A percentile compares a stretch with the other conserved stretches of the same genome.
Evolutionary conservation across 169 alveolate genomes (phyloP).

Genomic region (Plasmodium yoelii): DNA sequence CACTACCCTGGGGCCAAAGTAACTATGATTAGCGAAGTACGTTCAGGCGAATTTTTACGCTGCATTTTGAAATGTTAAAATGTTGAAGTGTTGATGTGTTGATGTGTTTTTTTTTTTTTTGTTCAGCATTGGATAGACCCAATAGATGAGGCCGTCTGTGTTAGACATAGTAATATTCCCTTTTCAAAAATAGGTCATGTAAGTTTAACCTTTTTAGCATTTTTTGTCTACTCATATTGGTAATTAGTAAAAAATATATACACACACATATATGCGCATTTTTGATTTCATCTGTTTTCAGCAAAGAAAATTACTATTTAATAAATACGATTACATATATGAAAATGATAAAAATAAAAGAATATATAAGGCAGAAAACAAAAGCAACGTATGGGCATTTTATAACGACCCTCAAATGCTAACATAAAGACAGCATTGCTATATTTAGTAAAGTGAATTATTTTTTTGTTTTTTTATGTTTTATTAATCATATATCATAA

Average conservation of each 20-base stretch:
- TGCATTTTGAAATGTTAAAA: neutral
- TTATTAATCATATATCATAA: neutral
- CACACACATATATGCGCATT: neutral
- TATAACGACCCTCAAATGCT: slow-evolving; percentile 73
- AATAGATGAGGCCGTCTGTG: slow-evolving; percentile 52
- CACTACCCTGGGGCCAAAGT: slow-evolving; percentile 73
- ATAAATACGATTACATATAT: slow-evolving; percentile 65
- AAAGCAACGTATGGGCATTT: slow-evolving; percentile 69
- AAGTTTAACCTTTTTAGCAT: neutral
- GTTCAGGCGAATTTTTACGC: neutral
- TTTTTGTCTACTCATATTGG: neutral
- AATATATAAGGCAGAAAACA: slow-evolving; percentile 58
- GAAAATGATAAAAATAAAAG: slow-evolving; percentile 61
- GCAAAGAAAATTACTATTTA: slow-evolving; percentile 55
- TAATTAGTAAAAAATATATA: neutral
- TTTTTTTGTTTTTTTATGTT: neutral
- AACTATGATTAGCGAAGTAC: slow-evolving; percentile 71
- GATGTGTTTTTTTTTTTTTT: slow-evolving; percentile 1
- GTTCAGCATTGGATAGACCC: slow-evolving; percentile 73
- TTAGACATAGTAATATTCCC: slow-evolving; percentile 69
- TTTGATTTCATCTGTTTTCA: neutral
- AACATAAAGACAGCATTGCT: slow-evolving; percentile 9
- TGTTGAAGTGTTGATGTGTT: neutral
- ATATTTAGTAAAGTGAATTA: neutral
- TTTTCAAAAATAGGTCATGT: slow-evolving; percentile 65